Percentiles rank a stretch among this genome's conserved stretches.
Conservation (phyloP, 306 rosid species). For the Ceratonia siliqua region DNA sequence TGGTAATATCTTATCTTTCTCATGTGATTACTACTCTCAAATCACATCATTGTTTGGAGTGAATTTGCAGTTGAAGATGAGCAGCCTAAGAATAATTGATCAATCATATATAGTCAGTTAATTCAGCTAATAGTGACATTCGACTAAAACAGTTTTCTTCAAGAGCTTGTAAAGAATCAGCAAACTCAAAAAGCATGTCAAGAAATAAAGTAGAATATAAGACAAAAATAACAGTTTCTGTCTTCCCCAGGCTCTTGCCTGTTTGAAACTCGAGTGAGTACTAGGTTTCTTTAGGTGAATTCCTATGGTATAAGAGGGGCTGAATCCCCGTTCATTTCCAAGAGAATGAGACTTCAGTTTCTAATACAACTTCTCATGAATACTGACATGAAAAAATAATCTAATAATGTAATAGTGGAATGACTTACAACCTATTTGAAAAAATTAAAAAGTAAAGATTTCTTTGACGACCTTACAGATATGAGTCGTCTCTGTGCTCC, state of each 20-base stretch:
- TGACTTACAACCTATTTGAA: too few relatives aligned
- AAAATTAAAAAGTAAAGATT: too few relatives aligned
- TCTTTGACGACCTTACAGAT: background rate
- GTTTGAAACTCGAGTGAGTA: background rate
- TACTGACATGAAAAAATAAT: background rate
- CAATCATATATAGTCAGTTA: background rate
- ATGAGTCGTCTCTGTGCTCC: background rate
- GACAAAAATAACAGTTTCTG: background rate
- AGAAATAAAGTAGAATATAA: background rate
- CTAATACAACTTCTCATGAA: background rate
- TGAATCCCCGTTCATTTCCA: too few relatives aligned
- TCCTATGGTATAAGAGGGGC: background rate
- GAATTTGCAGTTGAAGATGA: background rate
- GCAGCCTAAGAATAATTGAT: constrained; percentile 4
- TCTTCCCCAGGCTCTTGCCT: background rate
- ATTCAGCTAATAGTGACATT: too few relatives aligned
- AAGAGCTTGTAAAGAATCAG: background rate
- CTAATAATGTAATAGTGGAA: background rate
- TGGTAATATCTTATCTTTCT: background rate
- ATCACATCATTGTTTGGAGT: background rate
- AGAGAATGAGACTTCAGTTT: background rate
- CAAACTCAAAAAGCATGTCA: too few relatives aligned
- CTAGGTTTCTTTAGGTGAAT: background rate
- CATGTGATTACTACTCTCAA: background rate
- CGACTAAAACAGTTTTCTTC: background rate